Base-by-base conservation (phyloP, 1,284 basidiomycete species). In the Sanghuangporus baumii region DNA sequence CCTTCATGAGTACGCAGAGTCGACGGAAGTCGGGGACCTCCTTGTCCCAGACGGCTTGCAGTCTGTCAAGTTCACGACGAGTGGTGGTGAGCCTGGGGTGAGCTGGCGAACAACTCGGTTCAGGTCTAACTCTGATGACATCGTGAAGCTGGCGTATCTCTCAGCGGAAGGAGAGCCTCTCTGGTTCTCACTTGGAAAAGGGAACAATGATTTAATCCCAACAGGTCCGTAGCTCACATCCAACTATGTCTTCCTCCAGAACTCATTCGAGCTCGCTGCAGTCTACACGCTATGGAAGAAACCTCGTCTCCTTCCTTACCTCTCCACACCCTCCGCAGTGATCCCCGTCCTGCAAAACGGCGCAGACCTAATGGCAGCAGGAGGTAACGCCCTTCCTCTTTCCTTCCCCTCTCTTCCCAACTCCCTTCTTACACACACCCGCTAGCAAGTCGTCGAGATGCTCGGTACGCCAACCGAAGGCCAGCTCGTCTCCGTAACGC, bases 281-380 rank as follows among this genome's bases (percentile, higher is more conserved):
- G 81, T 91, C 8, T 91, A 91, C 69, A 88, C 89, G 0, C 73
- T 92, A 34, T 91, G 90, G 87, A 91, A 88, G 71, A 79, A 79
- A 50, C 80, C 80, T 20, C 77, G 81, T 56, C 74, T 92, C 2
- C 77, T 92, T 8, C 87, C 88, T 0, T 78, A 79, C 64, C 68
- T 93, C 11, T 83, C 85, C 2, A 90, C 88, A 0, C 87, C 89
- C 2, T 72, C 79, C 59, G 73, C 75, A 57, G 91, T 85, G 62
- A 84, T 89, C 46, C 83, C 86, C 2, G 77, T 85, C 50, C 79
- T 92, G 20, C 73, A 84, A 16, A 82, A 83, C 38, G 91, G 89
- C 23, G 89, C 89, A 0, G 88, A 91, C 73, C 79, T 92, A 6
- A 91, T 91, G 88, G 85, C 89, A 41, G 88, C 89, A 3, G 89